Evolutionary conservation across 2,329 filamentous ascomycete species (phyloP), one percentile per base, ranked within the genome.

Genomic region (Whalleya microplaca): DNA sequence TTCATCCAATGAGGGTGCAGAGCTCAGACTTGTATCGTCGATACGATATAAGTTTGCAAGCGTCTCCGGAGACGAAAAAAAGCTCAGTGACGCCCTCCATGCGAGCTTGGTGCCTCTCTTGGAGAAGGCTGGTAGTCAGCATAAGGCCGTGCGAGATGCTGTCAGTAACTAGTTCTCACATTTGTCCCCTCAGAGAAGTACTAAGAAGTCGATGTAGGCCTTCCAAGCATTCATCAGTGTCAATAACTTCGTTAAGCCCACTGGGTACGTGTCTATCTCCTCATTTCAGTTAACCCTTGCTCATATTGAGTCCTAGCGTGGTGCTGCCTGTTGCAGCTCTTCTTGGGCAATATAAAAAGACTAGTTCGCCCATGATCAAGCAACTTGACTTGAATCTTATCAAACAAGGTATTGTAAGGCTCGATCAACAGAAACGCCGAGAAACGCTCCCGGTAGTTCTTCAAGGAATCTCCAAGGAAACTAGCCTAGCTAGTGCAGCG

Each of bases 311-410:
- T 23, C 19, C 59, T 60, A 83, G 82, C 47, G 86, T 97, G 62
- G 81, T 93, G 51, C 79, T 99, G 5, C 95, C 95, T 0, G 92
- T 98, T 12, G 83, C 85, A n/a, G 85, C 87, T 16, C 80, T 99
- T 18, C 74, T 98, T 52, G 88, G 92, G 65, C 95, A 98, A 72
- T 97, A 96, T 80, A 96, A 96, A 73, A 85, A 90, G 20, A 85
- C 85, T 40, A 80, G 86, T 41, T 88, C 87, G 12, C 79, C 87
- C 1, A 80, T 97, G 40, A 85, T 99, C 62, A 88, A 91, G 61
- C 91, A 96, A 70, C 90, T 97, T 65, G 93, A 98, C 73, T 78
- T 98, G 41, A 81, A 90, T 18, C 96, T 96, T 70, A 89, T 97
- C 40, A 91, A 96, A 68, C 91, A 96, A 70, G 95, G 94, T 42